Evolutionary conservation across 306 rosid species (phyloP).

Genomic region (Hippophae tibetana): DNA sequence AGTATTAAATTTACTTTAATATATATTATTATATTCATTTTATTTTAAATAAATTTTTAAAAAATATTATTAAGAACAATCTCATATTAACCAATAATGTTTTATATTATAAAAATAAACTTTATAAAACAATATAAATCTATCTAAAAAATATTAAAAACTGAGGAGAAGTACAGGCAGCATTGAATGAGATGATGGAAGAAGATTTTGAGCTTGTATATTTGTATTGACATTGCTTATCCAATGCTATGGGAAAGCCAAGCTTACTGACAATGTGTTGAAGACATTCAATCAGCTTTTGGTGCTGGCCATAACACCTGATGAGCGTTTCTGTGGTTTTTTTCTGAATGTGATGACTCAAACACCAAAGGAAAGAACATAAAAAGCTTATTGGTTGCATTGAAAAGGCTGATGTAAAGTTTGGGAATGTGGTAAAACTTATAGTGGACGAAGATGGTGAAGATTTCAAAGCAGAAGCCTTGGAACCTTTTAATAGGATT

Average conservation of each 20-base stretch:
- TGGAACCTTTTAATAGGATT: conserved; percentile 40
- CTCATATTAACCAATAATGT: too few relatives aligned
- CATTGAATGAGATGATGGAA: conserved; percentile 62
- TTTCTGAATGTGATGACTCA: conserved; percentile 74
- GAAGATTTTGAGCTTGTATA: conserved; percentile 58
- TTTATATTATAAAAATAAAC: too few relatives aligned
- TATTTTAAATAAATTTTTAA: too few relatives aligned
- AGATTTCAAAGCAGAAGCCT: conserved; percentile 49
- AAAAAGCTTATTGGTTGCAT: conserved; percentile 49
- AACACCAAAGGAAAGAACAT: conserved; percentile 54
- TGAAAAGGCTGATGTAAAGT: conserved; percentile 56
- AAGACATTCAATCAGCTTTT: conserved; percentile 46
- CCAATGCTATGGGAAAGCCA: conserved; percentile 85
- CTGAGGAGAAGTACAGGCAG: conserved; percentile 41
- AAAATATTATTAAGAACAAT: too few relatives aligned
- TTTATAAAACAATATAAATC: too few relatives aligned
- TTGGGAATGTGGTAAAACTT: conserved; percentile 45
- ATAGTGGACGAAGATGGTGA: conserved; percentile 34
- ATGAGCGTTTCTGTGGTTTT: conserved; percentile 72
- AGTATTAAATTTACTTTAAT: too few relatives aligned
- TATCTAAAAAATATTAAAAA: too few relatives aligned
- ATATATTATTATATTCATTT: too few relatives aligned
- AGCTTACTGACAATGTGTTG: conserved; percentile 65
- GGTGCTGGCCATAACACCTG: conserved; percentile 53
- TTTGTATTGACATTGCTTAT: conserved; percentile 69